Evolutionary conservation across 371 early-diverging fungal genomes (phyloP), one percentile per base, ranked within the genome.

Genomic region (Sporodiniella umbellata): DNA sequence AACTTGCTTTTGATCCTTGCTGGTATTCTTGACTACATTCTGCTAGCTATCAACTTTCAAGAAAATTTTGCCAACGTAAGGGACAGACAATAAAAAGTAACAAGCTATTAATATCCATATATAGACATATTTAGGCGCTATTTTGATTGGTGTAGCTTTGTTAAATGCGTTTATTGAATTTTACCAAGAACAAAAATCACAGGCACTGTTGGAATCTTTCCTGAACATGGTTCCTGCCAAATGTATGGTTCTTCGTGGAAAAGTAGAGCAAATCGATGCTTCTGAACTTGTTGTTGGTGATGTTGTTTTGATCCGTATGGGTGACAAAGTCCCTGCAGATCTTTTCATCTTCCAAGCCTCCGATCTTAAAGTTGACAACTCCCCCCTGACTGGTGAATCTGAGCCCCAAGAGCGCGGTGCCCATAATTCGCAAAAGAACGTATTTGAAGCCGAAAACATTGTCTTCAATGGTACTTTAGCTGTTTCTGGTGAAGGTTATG

Each of bases 291-390:
- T 89, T 19, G 89, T 95, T 14, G 96, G 96, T 39, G 97, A 98
- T 64, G 63, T 96, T 33, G 79, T 98, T 49, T 86, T 87, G 17
- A 68, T 96, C 38, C 87, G 94, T 47, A 70, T 94, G 28, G 98
- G 98, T 56, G 96, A 96, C 68, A 95, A 93, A 48, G 80, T 95
- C 18, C 95, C 96, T 42, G 98, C 96, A 12, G 98, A 98, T 75
- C 84, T 78, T 35, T 83, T 90, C 40, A 71, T 95, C 38, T 80
- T 96, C 31, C 78, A 87, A 14, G 92, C 89, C 45, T 83, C 79
- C 25, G 75, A 84, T 48, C 73, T 96, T 19, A 83, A 87, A 55
- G 85, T 97, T 47, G 99, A 98, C 72, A 96, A 98, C 72, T 88
- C 96, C 42, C 92, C 95, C 4, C 75, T 98, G 7, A 97, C 98